Percentiles rank a stretch among this genome's conserved stretches.
Evolutionary conservation across 1,139 yeast genomes (phyloP).

Genomic region (Pichia kudriavzevii): DNA sequence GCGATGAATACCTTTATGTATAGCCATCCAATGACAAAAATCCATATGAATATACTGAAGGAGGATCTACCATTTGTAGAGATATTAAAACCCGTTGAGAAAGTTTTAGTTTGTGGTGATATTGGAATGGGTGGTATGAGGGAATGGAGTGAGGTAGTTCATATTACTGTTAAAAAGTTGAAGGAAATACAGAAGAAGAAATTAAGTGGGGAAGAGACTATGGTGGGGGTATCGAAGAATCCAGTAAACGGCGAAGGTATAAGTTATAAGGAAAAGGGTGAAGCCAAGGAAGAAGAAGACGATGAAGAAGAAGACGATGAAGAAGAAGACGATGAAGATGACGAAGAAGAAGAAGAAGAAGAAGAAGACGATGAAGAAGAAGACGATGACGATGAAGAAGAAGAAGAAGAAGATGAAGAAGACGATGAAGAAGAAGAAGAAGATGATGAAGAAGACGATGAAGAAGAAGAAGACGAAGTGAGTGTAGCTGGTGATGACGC

Average conservation of each 20-base stretch:
- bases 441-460: constrained; percentile 20
- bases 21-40: constrained; percentile 86
- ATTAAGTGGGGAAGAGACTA: constrained; percentile 4
- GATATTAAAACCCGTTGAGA: constrained; percentile 85
- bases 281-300: constrained; percentile 15
- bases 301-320: constrained; percentile 8
- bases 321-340: constrained; percentile 4
- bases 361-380: constrained; percentile 21
- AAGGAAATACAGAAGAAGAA: constrained; percentile 33
- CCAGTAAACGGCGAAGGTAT: constrained; percentile 18
- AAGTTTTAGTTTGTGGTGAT: constrained; percentile 90
- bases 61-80: constrained; percentile 69
- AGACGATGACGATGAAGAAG: constrained; percentile 22
- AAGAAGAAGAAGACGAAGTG: constrained; percentile 6
- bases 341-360: constrained; percentile 14
- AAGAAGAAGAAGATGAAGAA: constrained; percentile 23
- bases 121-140: constrained; percentile 98
- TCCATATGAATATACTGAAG: constrained; percentile 57
- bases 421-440: constrained; percentile 22
- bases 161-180: constrained; percentile 52
- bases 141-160: constrained; percentile 92
- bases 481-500: constrained; percentile 3
- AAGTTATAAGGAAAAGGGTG: constrained; percentile 18
- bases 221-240: too few species aligned
- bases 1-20: constrained; percentile 98